Base-by-base conservation (phyloP, 257 asterid species). In the Solanum lycopersicoides region DNA sequence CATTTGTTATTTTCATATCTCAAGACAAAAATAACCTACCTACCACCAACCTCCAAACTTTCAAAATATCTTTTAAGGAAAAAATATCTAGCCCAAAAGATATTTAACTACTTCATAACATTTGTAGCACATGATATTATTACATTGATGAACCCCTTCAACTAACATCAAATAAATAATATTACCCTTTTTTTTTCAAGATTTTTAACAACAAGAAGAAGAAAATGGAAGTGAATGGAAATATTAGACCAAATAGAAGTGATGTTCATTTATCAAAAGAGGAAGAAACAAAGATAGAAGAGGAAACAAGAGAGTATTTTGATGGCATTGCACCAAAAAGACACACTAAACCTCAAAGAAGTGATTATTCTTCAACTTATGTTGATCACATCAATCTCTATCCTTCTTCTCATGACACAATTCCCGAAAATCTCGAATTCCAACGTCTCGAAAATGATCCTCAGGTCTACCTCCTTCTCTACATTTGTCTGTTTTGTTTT, bases 301-400 rank as follows among this genome's bases (percentile, higher is more conserved):
- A 92, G 7, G 91, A 90, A 35, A 90, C 97, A n/a, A 94, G 93
- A 10, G 92, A 91, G 20, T 89, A 94, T 91, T 95, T 94, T 82
- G 98, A 95, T 53, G 94, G 86, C 10, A 84, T 89, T 47, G 95
- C 98, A 84, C 98, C 98, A 12, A 93, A 92, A 86, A 96, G 99
- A 56, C 99, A 95, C 92, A 89, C 95, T 15, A 97, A 97, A 89
- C 99, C 99, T 68, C 98, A 93, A 86, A 96, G 99, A 35, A 97
- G 99, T 87, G 99, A 97, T 3, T 89, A 94, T 83, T 90, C 98
- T 73, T 72, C 96, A 21, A 89, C 90, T 15, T 95, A 95, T 42
- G 63, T 88, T 21, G 98, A 97, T 76, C 2, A 80, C 11, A 47
- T 44, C 2, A 30, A 25, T 8, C 87, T 15, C 0, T 30, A 9